Evolutionary conservation across 306 rosid genomes (phyloP).

Genomic region (Rosa rugosa): DNA sequence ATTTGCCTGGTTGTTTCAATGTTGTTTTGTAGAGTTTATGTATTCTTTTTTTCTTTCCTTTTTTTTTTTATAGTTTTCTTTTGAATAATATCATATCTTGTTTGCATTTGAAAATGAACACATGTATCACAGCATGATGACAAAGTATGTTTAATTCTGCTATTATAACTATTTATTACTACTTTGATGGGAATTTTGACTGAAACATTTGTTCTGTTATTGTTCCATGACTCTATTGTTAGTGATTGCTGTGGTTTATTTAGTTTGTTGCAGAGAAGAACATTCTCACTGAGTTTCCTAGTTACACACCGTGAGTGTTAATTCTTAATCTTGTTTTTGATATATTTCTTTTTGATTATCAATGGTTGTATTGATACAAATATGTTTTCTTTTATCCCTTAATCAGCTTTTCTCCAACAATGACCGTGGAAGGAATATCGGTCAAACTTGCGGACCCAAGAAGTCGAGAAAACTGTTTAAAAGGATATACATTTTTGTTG

Average conservation of each 20-base stretch:
- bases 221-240: slow-evolving; percentile 27
- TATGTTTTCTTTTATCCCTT: slow-evolving; percentile 10
- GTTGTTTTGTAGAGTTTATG: slow-evolving; percentile 3
- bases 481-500: slow-evolving; percentile 72
- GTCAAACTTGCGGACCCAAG: slow-evolving; percentile 67
- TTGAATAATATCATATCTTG: not conserved
- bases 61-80: not conserved
- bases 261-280: slow-evolving; percentile 67
- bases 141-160: not conserved
- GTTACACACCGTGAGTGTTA: slow-evolving; percentile 63
- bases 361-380: slow-evolving; percentile 25
- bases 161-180: not conserved
- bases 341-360: slow-evolving; percentile 13
- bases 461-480: slow-evolving; percentile 71
- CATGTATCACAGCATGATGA: not conserved
- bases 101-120: not conserved
- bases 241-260: slow-evolving; percentile 34
- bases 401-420: slow-evolving; percentile 65
- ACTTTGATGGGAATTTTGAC: not conserved
- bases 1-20: not conserved
- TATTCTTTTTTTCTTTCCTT: not conserved
- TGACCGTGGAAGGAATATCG: slow-evolving; percentile 61
- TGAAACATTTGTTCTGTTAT: slow-evolving; percentile 1
- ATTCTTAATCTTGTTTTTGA: slow-evolving; percentile 25
- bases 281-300: slow-evolving; percentile 60